These are phyloP conservation scores for Phycomyces blakesleeanus DNA, from an alignment of 192 early-diverging fungal genomes.

Conservation along the genomic window DNA sequence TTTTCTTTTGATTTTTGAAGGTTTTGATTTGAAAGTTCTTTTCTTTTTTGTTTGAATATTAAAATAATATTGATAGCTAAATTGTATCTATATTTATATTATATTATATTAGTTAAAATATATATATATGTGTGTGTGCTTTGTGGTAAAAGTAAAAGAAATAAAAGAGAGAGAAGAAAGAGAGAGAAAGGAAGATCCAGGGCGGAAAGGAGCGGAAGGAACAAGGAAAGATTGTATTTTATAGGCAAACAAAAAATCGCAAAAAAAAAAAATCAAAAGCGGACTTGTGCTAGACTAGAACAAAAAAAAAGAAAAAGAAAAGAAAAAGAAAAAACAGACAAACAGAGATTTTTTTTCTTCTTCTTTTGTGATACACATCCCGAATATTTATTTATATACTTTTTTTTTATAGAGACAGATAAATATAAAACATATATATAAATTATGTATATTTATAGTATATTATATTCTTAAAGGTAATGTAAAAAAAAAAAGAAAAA, in stretches of 20 bases:
- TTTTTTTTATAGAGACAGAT: too few species aligned
- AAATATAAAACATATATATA: too few species aligned
- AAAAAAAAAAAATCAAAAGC: not conserved
- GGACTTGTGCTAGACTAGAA: not conserved
- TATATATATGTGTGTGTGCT: not conserved
- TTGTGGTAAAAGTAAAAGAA: not conserved
- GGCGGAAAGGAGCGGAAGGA: not conserved
- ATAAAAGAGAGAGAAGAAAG: not conserved
- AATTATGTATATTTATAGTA: too few species aligned
- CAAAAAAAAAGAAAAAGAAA: not conserved
- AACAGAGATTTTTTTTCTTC: too few species aligned
- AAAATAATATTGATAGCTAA: not conserved
- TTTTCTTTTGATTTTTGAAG: too few species aligned
- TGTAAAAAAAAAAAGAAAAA: too few species aligned
- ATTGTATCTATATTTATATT: not conserved
- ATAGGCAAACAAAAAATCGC: too few species aligned
- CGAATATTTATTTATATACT: conserved; percentile 1
- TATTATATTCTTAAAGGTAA: too few species aligned
- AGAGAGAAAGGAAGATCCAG: not conserved
- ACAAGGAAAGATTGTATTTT: not conserved
- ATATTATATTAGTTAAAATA: not conserved
- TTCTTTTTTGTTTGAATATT: too few species aligned
- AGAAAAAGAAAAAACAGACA: too few species aligned
- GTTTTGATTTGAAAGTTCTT: too few species aligned
- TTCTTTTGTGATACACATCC: not conserved